Conservation (phyloP, 2,329 filamentous ascomycete species). For the Atkinsonella hypoxylon region DNA sequence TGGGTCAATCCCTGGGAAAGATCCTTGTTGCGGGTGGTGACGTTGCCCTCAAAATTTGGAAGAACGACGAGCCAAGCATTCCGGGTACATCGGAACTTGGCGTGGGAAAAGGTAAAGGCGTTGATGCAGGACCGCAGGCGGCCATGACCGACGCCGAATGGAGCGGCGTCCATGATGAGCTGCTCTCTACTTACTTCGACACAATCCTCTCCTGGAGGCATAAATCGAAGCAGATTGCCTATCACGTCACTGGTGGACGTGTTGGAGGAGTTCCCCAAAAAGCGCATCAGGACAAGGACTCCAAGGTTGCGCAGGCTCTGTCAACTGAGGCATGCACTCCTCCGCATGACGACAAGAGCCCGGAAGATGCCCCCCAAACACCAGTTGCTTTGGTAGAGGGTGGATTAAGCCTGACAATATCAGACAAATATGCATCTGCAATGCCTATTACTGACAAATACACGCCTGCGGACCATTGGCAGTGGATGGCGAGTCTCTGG, state of each 20-base stretch:
- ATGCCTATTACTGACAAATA: constrained; percentile 70
- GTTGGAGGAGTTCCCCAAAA: neutral
- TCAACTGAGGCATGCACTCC: constrained; percentile 5
- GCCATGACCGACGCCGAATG: neutral
- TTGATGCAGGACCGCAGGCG: neutral
- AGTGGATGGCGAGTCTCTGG: constrained; percentile 94
- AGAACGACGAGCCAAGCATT: constrained; percentile 16
- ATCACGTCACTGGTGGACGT: constrained; percentile 27
- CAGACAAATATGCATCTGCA: constrained; percentile 61
- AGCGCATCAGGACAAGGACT: constrained; percentile 3
- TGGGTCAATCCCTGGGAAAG: constrained; percentile 52
- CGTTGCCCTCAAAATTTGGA: constrained; percentile 31
- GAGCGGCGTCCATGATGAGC: constrained; percentile 19
- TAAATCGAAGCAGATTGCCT: constrained; percentile 58
- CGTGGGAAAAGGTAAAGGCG: neutral
- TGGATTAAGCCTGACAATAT: constrained; percentile 70
- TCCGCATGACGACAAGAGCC: constrained; percentile 4
- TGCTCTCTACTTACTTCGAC: constrained; percentile 50
- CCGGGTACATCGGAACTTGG: neutral
- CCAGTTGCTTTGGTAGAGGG: constrained; percentile 65
- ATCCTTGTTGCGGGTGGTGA: constrained; percentile 40
- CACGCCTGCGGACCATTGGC: constrained; percentile 82
- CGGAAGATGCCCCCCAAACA: constrained; percentile 20
- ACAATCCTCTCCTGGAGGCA: constrained; percentile 58
- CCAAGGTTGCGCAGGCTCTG: neutral